These are phyloP conservation scores for Carpinus fangiana DNA, from an alignment of 306 rosid species.

Conservation along the genomic window DNA sequence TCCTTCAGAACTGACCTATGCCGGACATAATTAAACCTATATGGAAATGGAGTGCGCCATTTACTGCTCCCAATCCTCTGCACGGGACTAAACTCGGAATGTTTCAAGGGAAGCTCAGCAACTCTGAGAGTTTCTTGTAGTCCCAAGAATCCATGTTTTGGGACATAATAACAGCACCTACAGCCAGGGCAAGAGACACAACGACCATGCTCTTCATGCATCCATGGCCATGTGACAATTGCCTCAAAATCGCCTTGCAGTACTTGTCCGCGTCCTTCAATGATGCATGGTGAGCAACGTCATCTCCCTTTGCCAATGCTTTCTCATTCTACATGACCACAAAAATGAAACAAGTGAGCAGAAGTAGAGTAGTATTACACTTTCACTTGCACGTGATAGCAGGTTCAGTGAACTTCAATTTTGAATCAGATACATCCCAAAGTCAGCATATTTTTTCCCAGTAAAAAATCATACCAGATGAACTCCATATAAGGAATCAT, in stretches of 20 bases:
- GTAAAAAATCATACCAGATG: neutral
- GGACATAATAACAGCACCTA: conserved; percentile 36
- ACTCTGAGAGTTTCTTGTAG: conserved; percentile 29
- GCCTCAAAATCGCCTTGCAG: conserved; percentile 38
- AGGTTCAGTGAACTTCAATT: neutral
- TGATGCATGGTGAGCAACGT: conserved; percentile 23
- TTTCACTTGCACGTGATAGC: neutral
- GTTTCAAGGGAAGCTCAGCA: conserved; percentile 35
- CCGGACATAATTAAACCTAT: conserved; percentile 14
- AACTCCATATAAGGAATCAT: neutral
- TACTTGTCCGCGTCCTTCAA: conserved; percentile 46
- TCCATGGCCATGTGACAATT: conserved; percentile 37
- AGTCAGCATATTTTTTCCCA: neutral
- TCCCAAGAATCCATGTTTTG: conserved; percentile 44
- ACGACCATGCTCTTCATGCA: conserved; percentile 48
- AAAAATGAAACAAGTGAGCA: neutral
- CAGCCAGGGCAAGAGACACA: conserved; percentile 32
- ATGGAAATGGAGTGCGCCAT: neutral
- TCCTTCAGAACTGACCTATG: neutral
- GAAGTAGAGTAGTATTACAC: neutral
- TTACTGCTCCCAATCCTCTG: conserved; percentile 1
- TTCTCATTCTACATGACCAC: conserved; percentile 39
- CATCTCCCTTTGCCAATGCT: conserved; percentile 33
- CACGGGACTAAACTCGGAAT: neutral
- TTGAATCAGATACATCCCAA: neutral